Conservation (phyloP, 257 asterid species). For the Euphrasia confusa region DNA sequence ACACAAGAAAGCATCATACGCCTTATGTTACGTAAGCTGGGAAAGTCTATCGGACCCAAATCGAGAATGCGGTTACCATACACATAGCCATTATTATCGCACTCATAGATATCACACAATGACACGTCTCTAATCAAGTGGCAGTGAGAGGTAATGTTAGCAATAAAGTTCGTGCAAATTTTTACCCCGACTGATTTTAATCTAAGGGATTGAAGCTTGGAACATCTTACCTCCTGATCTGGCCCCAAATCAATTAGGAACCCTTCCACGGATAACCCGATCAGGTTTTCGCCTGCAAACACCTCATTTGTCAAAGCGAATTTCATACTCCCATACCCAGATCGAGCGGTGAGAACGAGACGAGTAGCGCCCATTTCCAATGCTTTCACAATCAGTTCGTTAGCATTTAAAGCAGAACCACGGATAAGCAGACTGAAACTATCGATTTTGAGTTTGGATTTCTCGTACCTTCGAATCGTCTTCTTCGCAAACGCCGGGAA, state of each 20-base stretch:
- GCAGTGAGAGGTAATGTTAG: neutral
- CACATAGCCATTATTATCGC: neutral
- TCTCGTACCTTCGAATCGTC: constrained; percentile 14
- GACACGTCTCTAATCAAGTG: neutral
- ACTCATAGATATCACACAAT: neutral
- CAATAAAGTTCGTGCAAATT: neutral
- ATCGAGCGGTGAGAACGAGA: neutral
- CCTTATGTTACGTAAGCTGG: no score
- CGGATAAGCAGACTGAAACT: constrained; percentile 6
- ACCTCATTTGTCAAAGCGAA: neutral
- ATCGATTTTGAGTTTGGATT: constrained; percentile 3
- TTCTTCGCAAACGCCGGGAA: neutral
- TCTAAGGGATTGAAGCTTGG: constrained; percentile 3
- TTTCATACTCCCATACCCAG: no score
- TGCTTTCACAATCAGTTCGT: neutral
- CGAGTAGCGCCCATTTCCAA: neutral
- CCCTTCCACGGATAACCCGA: neutral
- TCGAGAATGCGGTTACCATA: no score
- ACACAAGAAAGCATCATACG: no score
- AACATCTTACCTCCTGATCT: neutral
- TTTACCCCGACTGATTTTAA: neutral
- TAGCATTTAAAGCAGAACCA: no score
- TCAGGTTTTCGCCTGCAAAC: constrained; percentile 4
- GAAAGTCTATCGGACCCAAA: no score
- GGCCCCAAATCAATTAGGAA: neutral